Base-by-base conservation (phyloP, 1,139 yeast genomes). In the Arxiozyma slooffiae region DNA sequence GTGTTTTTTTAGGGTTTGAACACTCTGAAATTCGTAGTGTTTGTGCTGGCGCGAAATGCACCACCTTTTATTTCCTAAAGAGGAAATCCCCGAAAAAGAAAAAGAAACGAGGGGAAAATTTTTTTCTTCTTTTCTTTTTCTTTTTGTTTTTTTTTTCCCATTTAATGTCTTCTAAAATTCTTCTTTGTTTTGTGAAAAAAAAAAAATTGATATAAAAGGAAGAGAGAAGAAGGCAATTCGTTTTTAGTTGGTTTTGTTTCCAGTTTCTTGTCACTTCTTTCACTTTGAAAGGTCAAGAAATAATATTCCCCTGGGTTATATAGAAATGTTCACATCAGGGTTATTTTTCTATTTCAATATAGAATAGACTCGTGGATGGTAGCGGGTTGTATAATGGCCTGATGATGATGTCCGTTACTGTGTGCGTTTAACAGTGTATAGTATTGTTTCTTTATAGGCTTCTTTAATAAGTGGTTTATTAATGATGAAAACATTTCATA, bases 401-500 rank as follows among this genome's bases (percentile, higher is more conserved):
- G 36, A 11, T 48, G 40, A 16, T 41, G 37, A 21, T 21, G 22
- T 14, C 41, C 45, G n/a, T n/a, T n/a, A n/a, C 36, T 2, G 36
- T 11, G 6, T 30, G 14, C 4, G 11, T 30, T 30, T 30, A 30
- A 30, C 14, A 2, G n/a, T 30, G 36, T 30, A n/a, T 9, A 3
- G 17, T 36, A 23, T 38, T 45, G 26, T 38, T 45, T 38, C 43
- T 36, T 38, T 8, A 21, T 14, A 44, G 7, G 41, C 44, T 24
- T 39, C 23, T 9, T 26, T 41, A n/a, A 30, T 34, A 41, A 26
- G 44, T 30, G 44, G 44, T 41, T 48, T 34, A 39, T 44, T 53
- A 49, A 57, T 60, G 63, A 60, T 60, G 63, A 60, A 57, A 60
- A 60, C 53, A 52, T 45, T 55, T 56, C 59, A 20, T 41, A 41